Evolutionary conservation across 179 eudicot species (phyloP).

Genomic region (Beta lomatogona): DNA sequence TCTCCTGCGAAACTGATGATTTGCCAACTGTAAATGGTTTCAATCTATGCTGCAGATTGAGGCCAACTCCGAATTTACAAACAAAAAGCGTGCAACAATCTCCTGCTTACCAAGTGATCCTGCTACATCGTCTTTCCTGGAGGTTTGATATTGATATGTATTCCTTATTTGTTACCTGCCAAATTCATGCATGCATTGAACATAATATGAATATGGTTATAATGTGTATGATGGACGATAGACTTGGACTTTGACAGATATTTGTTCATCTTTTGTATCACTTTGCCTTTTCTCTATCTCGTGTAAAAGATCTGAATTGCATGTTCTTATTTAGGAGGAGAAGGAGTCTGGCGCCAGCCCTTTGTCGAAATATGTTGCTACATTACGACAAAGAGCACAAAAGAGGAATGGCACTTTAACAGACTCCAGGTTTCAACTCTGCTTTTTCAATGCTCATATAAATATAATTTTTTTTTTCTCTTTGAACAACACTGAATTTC

Average conservation of each 20-base stretch:
- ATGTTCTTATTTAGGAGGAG: conserved; percentile 58
- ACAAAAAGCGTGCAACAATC: conserved; percentile 61
- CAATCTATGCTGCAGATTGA: conserved; percentile 57
- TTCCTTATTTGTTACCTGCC: neutral
- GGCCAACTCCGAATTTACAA: conserved; percentile 70
- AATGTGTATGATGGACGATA: neutral
- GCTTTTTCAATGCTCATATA: neutral
- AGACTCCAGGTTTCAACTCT: conserved; percentile 67
- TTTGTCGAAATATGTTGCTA: conserved; percentile 60
- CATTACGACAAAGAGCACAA: conserved; percentile 66
- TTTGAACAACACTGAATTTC: conserved; percentile 4
- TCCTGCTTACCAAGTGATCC: conserved; percentile 85
- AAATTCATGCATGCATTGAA: neutral
- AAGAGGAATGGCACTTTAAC: conserved; percentile 59
- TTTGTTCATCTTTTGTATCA: neutral
- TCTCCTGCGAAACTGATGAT: neutral
- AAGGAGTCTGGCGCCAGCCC: conserved; percentile 71
- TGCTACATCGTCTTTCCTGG: conserved; percentile 65
- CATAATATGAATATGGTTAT: neutral
- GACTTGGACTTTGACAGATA: neutral
- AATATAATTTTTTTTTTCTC: neutral
- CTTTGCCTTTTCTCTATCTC: neutral
- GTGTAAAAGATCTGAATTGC: neutral
- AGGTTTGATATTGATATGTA: conserved; percentile 48
- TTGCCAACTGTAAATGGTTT: conserved; percentile 5